These are phyloP conservation scores for Nakazawaea populi DNA, from an alignment of 805 yeast genomes.

Conservation along the genomic window DNA sequence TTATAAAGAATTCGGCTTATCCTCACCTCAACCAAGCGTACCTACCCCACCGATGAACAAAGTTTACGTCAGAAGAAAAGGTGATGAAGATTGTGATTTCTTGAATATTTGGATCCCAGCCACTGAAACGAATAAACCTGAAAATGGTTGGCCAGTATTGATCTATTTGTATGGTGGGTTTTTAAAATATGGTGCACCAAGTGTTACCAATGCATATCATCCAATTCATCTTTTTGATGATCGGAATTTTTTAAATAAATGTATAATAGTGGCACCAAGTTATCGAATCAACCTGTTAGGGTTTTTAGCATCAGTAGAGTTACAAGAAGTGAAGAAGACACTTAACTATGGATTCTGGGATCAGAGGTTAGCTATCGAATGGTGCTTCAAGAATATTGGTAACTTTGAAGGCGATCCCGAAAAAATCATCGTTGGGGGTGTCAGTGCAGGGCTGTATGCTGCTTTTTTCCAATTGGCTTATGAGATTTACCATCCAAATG, in stretches of 20 bases:
- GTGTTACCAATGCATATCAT: constrained; percentile 14
- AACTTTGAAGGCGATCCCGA: constrained; percentile 42
- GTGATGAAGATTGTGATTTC: constrained; percentile 28
- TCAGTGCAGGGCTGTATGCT: constrained; percentile 41
- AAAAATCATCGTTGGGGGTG: constrained; percentile 37
- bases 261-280: constrained; percentile 30
- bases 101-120: constrained; percentile 34
- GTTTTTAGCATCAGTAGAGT: constrained; percentile 31
- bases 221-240: constrained; percentile 22
- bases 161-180: constrained; percentile 39
- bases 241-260: constrained; percentile 24
- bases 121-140: constrained; percentile 23
- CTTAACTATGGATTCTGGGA: constrained; percentile 39
- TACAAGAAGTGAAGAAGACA: constrained; percentile 22
- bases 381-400: constrained; percentile 36
- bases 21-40: constrained; percentile 32
- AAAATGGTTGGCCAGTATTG: constrained; percentile 36
- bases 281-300: constrained; percentile 36
- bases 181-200: constrained; percentile 29
- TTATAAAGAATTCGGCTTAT: constrained; percentile 26
- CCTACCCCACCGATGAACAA: constrained; percentile 18
- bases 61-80: constrained; percentile 13
- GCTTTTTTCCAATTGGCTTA: constrained; percentile 35
- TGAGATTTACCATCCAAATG: constrained; percentile 35
- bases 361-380: constrained; percentile 38